Evolutionary conservation across 75 land plant genomes (phyloP), one percentile per base, ranked within the genome.

Genomic region (Azolla pinnata): DNA sequence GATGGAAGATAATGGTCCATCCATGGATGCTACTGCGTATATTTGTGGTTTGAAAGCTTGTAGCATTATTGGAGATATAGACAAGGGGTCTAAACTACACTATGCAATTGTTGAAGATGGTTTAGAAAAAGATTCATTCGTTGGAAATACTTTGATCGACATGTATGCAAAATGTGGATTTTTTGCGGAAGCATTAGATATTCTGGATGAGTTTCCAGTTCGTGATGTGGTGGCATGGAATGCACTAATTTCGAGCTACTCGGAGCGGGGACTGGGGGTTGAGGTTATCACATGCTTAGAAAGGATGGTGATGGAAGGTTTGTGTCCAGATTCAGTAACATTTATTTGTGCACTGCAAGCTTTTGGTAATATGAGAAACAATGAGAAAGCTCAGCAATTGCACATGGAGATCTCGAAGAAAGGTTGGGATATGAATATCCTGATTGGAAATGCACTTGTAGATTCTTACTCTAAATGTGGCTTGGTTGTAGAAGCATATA

Each of bases 71-170:
- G 29, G 12, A 29, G 65, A 27, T 30, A 12, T 62, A 28, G 21
- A 19, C 27, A 23, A 10, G 24, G 85, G 79, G 3, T 47, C 32
- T 17, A 77, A 79, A 59, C 60, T 83, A 54, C 85, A 83, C 57
- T 71, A 66, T 18, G 47, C 44, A 19, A 28, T 73, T 40, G 72
- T 79, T 2, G 72, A 79, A 50, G 45, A 23, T 26, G 82, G 70
- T 0, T 73, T 66, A 3, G 54, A 54, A 19, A 20, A 49, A 10
- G 67, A 66, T 27, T 29, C n/a, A 24, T 34, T 42, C 19, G 8
- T 79, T 31, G 57, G 32, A 16, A 70, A 31, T 56, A 70, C 78
- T 23, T 29, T 79, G 8, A 29, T 79, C 25, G 42, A 42, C 23
- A 66, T 74, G 70, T 75, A 75, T 65, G 61, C 56, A 0, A 66